Conservation (phyloP, 495 filamentous ascomycete genomes). For the Aspergillus ostianus region DNA sequence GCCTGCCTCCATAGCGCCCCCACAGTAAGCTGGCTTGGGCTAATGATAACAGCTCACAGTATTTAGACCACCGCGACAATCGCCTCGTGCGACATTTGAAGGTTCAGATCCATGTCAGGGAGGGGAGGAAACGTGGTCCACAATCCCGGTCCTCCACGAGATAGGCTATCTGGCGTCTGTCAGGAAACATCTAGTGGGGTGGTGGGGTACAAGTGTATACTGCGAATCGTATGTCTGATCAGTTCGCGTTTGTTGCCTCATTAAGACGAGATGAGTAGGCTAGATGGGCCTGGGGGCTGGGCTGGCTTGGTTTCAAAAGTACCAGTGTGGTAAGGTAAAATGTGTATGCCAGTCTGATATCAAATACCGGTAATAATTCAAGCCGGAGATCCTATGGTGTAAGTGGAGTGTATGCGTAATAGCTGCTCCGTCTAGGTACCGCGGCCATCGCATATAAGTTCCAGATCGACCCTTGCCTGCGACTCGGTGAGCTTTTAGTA, state of each 20-base stretch:
- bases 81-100: neutral
- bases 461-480: neutral
- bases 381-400: no score
- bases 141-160: neutral
- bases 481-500: neutral
- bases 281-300: neutral
- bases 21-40: neutral
- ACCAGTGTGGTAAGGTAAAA: neutral
- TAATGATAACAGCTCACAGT: neutral
- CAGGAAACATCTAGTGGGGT: neutral
- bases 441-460: neutral
- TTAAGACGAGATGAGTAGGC: neutral
- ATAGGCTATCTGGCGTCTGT: neutral
- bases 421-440: no score
- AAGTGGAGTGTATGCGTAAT: neutral
- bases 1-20: neutral
- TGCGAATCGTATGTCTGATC: neutral
- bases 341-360: neutral
- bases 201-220: neutral
- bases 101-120: neutral
- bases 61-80: neutral
- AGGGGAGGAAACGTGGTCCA: neutral
- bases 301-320: neutral
- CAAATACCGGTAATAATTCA: no score
- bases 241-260: neutral